Percentiles rank a stretch among this genome's conserved stretches.
Conservation (phyloP, 1,284 basidiomycete genomes). For the Veloboletus limbatus region DNA sequence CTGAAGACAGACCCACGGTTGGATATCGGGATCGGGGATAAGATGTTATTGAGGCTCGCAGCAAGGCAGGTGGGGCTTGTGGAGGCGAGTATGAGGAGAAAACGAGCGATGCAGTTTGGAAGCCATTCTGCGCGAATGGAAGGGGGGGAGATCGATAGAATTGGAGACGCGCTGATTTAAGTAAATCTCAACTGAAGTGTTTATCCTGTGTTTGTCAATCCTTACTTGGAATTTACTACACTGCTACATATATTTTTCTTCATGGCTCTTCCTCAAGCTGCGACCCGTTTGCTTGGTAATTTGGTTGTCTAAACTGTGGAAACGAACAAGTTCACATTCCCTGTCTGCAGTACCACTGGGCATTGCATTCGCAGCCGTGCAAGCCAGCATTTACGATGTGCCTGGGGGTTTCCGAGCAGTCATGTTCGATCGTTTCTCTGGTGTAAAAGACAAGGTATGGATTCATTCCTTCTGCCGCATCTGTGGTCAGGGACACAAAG, state of each 20-base stretch:
- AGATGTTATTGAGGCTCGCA: conserved; percentile 76
- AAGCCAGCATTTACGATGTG: conserved; percentile 89
- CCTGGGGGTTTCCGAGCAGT: conserved; percentile 93
- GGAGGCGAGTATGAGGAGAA: conserved; percentile 71
- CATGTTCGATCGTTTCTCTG: conserved; percentile 97
- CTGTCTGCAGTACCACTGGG: conserved; percentile 66
- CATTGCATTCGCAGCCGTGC: conserved; percentile 61
- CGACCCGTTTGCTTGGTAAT: conserved; percentile 48
- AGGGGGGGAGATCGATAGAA: conserved; percentile 46
- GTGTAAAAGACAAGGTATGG: conserved; percentile 77
- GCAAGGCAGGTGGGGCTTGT: conserved; percentile 66
- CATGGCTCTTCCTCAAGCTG: conserved; percentile 50
- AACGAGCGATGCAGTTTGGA: conserved; percentile 97
- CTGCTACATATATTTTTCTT: neutral
- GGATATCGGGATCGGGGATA: conserved; percentile 78
- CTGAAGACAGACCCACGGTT: conserved; percentile 76
- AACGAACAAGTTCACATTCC: conserved; percentile 7
- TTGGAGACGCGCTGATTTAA: conserved; percentile 44
- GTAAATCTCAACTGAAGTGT: conserved; percentile 3
- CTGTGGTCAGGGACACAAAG: neutral
- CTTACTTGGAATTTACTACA: conserved; percentile 1
- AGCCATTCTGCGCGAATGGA: conserved; percentile 91
- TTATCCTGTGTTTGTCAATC: conserved; percentile 25
- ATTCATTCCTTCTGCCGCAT: neutral
- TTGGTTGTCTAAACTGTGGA: neutral